These are phyloP conservation scores for Trebouxia gelatinosa DNA, from an alignment of 163 green algal species.

Conservation along the genomic window DNA sequence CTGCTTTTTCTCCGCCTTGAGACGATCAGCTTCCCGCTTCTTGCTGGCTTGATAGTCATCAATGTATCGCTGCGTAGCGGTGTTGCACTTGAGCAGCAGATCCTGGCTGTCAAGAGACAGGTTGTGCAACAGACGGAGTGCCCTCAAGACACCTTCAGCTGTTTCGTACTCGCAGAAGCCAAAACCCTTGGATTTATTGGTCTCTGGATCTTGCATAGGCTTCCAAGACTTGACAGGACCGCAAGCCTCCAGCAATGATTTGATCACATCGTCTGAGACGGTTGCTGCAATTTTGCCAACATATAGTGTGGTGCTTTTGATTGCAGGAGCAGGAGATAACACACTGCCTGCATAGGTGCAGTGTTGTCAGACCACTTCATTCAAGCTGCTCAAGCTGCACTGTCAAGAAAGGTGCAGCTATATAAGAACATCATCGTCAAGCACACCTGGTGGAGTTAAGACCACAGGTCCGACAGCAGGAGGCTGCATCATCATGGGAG, in stretches of 20 bases:
- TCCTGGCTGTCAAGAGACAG: conserved; percentile 61
- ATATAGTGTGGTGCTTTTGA: conserved; percentile 78
- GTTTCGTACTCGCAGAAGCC: conserved; percentile 85
- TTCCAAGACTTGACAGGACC: conserved; percentile 82
- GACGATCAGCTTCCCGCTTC: conserved; percentile 11
- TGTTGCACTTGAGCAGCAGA: conserved; percentile 63
- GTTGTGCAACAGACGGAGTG: conserved; percentile 79
- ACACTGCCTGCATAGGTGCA: background rate
- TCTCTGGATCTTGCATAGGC: conserved; percentile 74
- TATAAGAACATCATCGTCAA: background rate
- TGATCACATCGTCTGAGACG: conserved; percentile 63
- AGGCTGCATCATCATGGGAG: conserved; percentile 8
- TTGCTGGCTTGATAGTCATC: conserved; percentile 37
- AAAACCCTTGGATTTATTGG: conserved; percentile 80
- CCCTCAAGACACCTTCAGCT: conserved; percentile 76
- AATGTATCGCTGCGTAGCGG: conserved; percentile 49
- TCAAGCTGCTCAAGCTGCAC: background rate
- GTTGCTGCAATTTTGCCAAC: conserved; percentile 89
- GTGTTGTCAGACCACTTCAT: background rate
- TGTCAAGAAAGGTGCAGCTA: background rate
- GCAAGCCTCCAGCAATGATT: conserved; percentile 76
- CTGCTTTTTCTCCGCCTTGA: conserved; percentile 16
- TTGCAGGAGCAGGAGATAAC: background rate
- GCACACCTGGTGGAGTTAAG: conserved; percentile 1
- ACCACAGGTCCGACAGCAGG: background rate